Evolutionary conservation across 805 yeast genomes (phyloP), one percentile per base, ranked within the genome.

Genomic region (Cyberlindnera samutprakarnensis): DNA sequence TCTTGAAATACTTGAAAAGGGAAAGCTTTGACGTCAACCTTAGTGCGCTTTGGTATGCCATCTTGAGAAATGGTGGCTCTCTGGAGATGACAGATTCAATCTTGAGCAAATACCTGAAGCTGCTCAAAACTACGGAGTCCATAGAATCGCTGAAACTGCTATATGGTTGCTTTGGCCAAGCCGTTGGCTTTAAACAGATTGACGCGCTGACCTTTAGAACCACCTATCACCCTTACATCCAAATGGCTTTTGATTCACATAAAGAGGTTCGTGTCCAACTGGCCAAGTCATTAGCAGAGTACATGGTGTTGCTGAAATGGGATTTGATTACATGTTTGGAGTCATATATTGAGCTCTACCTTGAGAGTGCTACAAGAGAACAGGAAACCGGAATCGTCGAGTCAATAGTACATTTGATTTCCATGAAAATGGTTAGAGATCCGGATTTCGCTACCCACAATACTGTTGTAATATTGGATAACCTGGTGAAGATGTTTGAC

Each of bases 261-360:
- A 41, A 32, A 28, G 31, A 30, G 23, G 36, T 48, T 6, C 42
- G 57, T 35, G 23, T 35, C 7, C 18, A 35, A 3, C 49, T 63
- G 0, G 62, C 66, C 1, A 56, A 50, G 23, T 33, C 57, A 1
- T 18, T 63, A 9, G 62, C 66, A 0, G 66, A 63, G 26, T 41
- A 61, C 2, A 26, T 64, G 12, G n/a, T 31, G 2, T 9, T 8
- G 2, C 30, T 26, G 3, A 14, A 35, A 1, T 56, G 54, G 31
- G 39, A 43, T 28, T 42, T 54, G 28, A 40, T 30, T 9, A 34
- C 45, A 4, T 38, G 46, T 11, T 32, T 50, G 20, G 42, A 28
- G 7, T 38, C 45, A 14, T 50, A 37, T 28, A 27, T 49, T 22
- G 49, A 51, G 14, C 20, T 48, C 7, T 46, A 45, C 27, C 29